Base-by-base conservation (phyloP, 352 stramenopile genomes). In the Blastocystis sp. region DNA sequence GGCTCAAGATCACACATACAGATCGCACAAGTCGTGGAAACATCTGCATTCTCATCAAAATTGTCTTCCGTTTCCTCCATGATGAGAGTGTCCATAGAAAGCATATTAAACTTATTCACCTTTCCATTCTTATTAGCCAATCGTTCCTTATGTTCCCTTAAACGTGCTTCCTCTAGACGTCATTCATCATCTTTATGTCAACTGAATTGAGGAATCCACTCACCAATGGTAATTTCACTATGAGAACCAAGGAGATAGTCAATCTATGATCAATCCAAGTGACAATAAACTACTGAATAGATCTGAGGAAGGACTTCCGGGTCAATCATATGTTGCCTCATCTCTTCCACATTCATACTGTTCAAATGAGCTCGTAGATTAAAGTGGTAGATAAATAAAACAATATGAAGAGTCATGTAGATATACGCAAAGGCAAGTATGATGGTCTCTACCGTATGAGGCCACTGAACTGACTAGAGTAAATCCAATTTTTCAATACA, bases 351-450 rank as follows among this genome's bases (percentile, higher is more conserved):
- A 40, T 84, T 84, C 73, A 84, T 84, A 30, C 30, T 84, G 27
- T 62, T 22, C n/a, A 84, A 57, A 53, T 84, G 73, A 11, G 73
- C 68, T 66, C 73, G 73, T 17, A 84, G 53, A 48, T 66, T 40
- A n/a, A 62, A 64, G 27, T 84, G 73, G 35, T 84, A 84, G 3
- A 84, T 64, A 57, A 84, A 84, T 3, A 84, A 64, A 13, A 84
- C 73, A 4, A 84, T 57, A n/a, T 84, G 73, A 60, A 84, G 64
- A 0, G 54, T 33, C 30, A 84, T 40, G 30, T 84, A 84, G 53
- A 84, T 84, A 44, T 84, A 84, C 22, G 22, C 51, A 37, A 51
- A 68, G 19, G 53, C 51, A 3, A 84, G 30, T 3, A 66, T 42
- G 5, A 51, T 2, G 33, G 51, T 68, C 48, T 84, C 73, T 15